These are phyloP conservation scores for Nothomitra cinnamomea DNA, from an alignment of 2,329 filamentous ascomycete species.

Conservation along the genomic window DNA sequence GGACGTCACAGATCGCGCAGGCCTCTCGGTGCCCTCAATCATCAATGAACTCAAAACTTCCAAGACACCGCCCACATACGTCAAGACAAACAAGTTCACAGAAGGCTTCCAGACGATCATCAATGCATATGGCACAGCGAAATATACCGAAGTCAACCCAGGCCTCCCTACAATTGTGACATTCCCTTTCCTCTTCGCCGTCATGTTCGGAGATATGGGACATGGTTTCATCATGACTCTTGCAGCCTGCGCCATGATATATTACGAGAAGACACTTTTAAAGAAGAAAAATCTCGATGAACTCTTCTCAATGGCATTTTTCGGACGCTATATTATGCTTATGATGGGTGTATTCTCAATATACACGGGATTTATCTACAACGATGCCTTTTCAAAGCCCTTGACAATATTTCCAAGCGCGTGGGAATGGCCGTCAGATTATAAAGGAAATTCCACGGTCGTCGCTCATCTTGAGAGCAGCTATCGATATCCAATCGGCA, in stretches of 20 bases:
- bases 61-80: conserved; percentile 92
- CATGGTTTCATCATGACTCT: conserved; percentile 80
- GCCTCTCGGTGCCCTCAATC: conserved; percentile 92
- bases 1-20: conserved; percentile 90
- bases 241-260: conserved; percentile 81
- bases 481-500: conserved; percentile 86
- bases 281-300: conserved; percentile 79
- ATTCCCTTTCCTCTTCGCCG: conserved; percentile 97
- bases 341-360: conserved; percentile 97
- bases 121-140: conserved; percentile 93
- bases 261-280: conserved; percentile 73
- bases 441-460: conserved; percentile 46
- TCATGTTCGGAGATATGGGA: conserved; percentile 98
- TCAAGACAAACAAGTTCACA: conserved; percentile 98
- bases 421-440: conserved; percentile 68
- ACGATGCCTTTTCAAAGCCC: conserved; percentile 89
- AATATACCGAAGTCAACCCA: conserved; percentile 94
- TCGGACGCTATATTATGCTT: conserved; percentile 93
- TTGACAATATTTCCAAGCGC: conserved; percentile 77
- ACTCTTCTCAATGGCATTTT: conserved; percentile 96
- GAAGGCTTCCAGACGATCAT: conserved; percentile 98
- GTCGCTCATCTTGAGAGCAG: conserved; percentile 49
- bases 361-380: conserved; percentile 94
- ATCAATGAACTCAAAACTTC: conserved; percentile 96
- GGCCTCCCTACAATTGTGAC: conserved; percentile 90